These are phyloP conservation scores for Neurospora sp. DNA, from an alignment of 495 filamentous ascomycete genomes.

Conservation along the genomic window DNA sequence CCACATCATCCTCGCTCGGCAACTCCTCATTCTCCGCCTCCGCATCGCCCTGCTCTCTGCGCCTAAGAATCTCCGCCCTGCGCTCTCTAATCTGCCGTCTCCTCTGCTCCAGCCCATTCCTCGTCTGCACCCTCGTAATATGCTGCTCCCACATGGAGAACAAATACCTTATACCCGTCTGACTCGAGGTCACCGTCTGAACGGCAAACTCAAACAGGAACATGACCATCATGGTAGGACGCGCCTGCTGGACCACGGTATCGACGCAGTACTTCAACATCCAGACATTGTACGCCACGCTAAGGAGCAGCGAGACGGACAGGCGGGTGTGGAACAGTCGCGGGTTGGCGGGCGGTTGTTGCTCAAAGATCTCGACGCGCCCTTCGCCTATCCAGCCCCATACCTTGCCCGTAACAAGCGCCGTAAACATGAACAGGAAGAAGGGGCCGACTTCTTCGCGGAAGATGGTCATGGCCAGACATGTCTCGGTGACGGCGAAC, in stretches of 20 bases:
- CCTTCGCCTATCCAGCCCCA: constrained; percentile 98
- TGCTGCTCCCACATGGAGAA: constrained; percentile 71
- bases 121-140: constrained; percentile 61
- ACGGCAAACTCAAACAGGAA: constrained; percentile 97
- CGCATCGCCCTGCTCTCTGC: constrained; percentile 41
- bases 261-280: constrained; percentile 72
- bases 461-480: constrained; percentile 98
- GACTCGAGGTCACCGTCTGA: constrained; percentile 65
- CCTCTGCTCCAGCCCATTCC: constrained; percentile 52
- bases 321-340: constrained; percentile 81
- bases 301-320: constrained; percentile 64
- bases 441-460: constrained; percentile 86
- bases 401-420: constrained; percentile 84
- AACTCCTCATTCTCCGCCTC: constrained; percentile 38
- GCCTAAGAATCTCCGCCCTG: constrained; percentile 54
- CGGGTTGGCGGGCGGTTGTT: constrained; percentile 87
- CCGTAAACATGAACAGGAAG: constrained; percentile 93
- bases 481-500: constrained; percentile 95
- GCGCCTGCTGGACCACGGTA: constrained; percentile 72
- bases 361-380: constrained; percentile 86
- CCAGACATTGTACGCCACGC: constrained; percentile 62
- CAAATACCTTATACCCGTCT: constrained; percentile 66
- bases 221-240: constrained; percentile 99
- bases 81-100: constrained; percentile 44
- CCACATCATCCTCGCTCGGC: constrained; percentile 66